Conservation (phyloP, 305 asterid species). For the Plantago coronopus region DNA sequence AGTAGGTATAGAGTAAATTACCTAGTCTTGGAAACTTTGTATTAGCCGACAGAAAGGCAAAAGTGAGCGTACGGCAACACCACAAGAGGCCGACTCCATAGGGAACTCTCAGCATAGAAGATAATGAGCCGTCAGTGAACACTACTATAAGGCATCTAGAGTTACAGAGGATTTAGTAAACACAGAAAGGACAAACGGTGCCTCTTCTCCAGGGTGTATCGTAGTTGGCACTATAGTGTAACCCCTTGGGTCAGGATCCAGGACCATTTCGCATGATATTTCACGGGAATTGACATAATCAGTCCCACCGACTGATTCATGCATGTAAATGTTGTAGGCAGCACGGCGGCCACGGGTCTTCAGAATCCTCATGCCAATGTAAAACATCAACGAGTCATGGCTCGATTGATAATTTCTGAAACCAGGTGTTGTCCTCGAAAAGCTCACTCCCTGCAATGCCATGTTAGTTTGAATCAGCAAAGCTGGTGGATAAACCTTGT, state of each 20-base stretch:
- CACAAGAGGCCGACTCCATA: conserved; percentile 21
- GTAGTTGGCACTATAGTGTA: conserved; percentile 98
- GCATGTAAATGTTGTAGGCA: conserved; percentile 87
- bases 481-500: not conserved
- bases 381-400: conserved; percentile 93
- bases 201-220: conserved; percentile 99
- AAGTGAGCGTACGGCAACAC: conserved; percentile 25
- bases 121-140: conserved; percentile 16
- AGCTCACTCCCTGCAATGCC: conserved; percentile 85
- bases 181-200: conserved; percentile 93
- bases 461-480: not conserved
- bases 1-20: conserved; percentile 23
- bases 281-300: conserved; percentile 96
- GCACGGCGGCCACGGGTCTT: conserved; percentile 98
- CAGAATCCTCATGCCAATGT: conserved; percentile 94
- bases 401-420: conserved; percentile 94
- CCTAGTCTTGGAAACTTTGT: conserved; percentile 25
- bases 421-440: conserved; percentile 97
- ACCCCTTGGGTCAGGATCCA: conserved; percentile 97
- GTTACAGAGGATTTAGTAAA: conserved; percentile 85
- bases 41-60: conserved; percentile 19
- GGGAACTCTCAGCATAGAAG: conserved; percentile 17
- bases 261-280: conserved; percentile 98
- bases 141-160: conserved; percentile 83
- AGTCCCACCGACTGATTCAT: conserved; percentile 98